Evolutionary conservation across 805 yeast genomes (phyloP), one percentile per base, ranked within the genome.

Genomic region (Kluyveromyces wickerhamii): DNA sequence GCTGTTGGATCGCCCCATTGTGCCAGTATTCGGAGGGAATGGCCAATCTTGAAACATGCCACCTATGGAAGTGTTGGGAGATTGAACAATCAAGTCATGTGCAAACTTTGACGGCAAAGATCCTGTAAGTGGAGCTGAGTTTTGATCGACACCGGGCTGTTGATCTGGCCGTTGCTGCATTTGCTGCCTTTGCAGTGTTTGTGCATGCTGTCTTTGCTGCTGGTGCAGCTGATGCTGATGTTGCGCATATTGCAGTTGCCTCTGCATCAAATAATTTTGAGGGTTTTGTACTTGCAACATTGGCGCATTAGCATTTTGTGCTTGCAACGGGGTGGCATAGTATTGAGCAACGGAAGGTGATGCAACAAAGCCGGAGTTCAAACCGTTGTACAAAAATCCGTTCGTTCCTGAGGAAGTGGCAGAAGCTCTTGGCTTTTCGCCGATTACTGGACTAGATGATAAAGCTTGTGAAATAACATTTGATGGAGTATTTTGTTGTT

Each of bases 31-130:
- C 7, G 15, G 27, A 12, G 34, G 28, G 27, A 30, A 38, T 7
- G 51, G 42, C 61, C 61, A 56, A 40, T 56, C 61, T 22, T 51
- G 59, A 33, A 56, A 56, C 58, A 55, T 50, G 4, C 56, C 42
- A 8, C 33, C 33, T 36, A 51, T 49, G 1, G 55, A 43, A 1
- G 48, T 46, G 19, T 37, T 49, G 17, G 61, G 61, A 10, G 61
- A 56, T 9, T 54, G 52, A 17, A 51, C 52, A 44, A 54, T 49
- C 24, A 54, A 40, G 34, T 56, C 63, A 29, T 54, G 57, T 18
- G 54, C 57, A 37, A 54, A 59, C 29, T 57, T 56, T 2, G 61
- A 54, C 8, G 54, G 59, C 27, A 49, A 35, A 9, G 52, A 43
- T 3, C 57, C 59, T 4, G 52, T 49, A 14, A 38, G 34, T 12